phyloP scores from a whole-genome alignment of 2,329 filamentous ascomycete genomes.

The Didymella pinodella region DNA sequence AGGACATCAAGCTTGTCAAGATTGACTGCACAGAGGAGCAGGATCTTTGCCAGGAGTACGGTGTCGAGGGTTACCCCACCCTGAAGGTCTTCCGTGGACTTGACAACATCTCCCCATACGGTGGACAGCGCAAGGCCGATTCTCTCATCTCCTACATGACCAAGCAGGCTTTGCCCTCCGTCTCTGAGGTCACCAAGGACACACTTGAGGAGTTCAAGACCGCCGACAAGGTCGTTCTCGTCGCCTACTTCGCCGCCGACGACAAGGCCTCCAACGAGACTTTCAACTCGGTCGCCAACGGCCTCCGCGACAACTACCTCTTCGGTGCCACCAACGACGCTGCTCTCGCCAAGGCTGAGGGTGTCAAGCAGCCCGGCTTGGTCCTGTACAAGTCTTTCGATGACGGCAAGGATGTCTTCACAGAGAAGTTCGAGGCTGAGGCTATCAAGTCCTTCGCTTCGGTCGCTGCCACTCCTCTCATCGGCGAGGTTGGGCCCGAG shows the following conservation, averaged over 20 bases:
- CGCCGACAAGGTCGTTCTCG: conserved; percentile 92
- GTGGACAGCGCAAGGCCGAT: conserved; percentile 86
- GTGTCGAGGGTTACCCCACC: conserved; percentile 97
- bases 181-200: conserved; percentile 81
- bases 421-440: conserved; percentile 81
- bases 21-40: conserved; percentile 94
- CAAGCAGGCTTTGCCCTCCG: conserved; percentile 94
- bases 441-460: conserved; percentile 84
- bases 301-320: conserved; percentile 88
- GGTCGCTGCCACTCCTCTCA: conserved; percentile 83
- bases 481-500: conserved; percentile 96
- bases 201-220: conserved; percentile 96
- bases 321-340: conserved; percentile 89
- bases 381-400: conserved; percentile 98
- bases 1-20: conserved; percentile 85
- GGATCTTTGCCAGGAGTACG: conserved; percentile 87
- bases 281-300: conserved; percentile 75
- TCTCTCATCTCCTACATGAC: conserved; percentile 88
- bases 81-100: conserved; percentile 97
- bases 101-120: conserved; percentile 83
- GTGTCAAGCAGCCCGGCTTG: conserved; percentile 83
- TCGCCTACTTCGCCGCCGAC: conserved; percentile 82
- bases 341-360: conserved; percentile 85
- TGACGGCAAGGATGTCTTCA: conserved; percentile 88
- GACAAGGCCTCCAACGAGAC: conserved; percentile 88